phyloP scores from a whole-genome alignment of 441 rosid genomes.

The Adansonia gregorii region DNA sequence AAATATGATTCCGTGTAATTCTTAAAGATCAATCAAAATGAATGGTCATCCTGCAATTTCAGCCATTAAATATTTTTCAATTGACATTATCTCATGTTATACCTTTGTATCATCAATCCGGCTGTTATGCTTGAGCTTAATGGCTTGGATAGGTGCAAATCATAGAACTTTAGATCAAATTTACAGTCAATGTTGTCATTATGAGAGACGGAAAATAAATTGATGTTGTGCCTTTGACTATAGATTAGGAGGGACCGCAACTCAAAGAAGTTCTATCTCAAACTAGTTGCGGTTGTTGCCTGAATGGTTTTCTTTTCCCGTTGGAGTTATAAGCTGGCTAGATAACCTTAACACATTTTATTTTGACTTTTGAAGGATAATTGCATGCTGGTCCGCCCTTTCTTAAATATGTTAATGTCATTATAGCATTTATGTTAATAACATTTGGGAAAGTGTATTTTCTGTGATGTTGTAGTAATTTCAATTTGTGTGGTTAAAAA shows the following conservation, averaged over 20 bases:
- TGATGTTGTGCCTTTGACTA: background rate
- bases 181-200: background rate
- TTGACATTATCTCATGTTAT: background rate
- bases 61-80: background rate
- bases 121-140: slow-evolving; percentile 5
- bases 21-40: background rate
- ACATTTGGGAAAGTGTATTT: background rate
- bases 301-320: background rate
- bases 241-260: background rate
- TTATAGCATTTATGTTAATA: background rate
- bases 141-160: background rate
- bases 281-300: background rate
- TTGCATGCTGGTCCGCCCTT: background rate
- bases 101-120: background rate
- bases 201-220: background rate
- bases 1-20: background rate
- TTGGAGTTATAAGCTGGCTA: background rate
- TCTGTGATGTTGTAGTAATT: slow-evolving; percentile 7
- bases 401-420: background rate
- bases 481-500: background rate
- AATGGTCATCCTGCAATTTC: slow-evolving; percentile 16
- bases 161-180: background rate
- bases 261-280: background rate
- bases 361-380: background rate
- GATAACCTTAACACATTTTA: background rate